Evolutionary conservation across 2,329 filamentous ascomycete species (phyloP).

Genomic region (Camillea tinctor): DNA sequence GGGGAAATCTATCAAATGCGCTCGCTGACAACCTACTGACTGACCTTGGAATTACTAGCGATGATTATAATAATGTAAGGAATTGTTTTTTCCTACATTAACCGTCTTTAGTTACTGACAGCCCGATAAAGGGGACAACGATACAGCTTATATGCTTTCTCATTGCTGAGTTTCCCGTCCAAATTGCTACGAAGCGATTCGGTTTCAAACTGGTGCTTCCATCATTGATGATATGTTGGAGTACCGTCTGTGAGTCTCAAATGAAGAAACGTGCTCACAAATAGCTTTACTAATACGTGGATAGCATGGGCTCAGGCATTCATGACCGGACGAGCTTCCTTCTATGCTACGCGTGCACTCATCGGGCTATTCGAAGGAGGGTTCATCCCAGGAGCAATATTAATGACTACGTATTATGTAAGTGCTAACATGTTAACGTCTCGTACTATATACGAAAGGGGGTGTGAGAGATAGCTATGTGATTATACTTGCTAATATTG

Average conservation of each 20-base stretch:
- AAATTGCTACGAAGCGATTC: conserved; percentile 4
- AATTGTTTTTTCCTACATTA: not conserved
- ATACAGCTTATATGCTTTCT: conserved; percentile 50
- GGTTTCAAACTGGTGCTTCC: conserved; percentile 7
- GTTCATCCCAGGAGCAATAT: conserved; percentile 63
- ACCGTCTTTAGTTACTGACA: not conserved
- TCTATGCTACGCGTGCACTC: conserved; percentile 33
- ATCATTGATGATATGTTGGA: conserved; percentile 3
- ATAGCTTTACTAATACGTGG: conserved; percentile 34
- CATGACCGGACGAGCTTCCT: conserved; percentile 28
- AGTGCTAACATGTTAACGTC: not conserved
- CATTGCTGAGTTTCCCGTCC: conserved; percentile 48
- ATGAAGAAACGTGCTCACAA: conserved; percentile 23
- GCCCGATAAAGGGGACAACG: conserved; percentile 39
- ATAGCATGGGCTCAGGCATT: conserved; percentile 35
- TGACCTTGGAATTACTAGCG: conserved; percentile 36
- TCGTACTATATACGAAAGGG: not conserved
- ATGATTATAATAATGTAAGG: conserved; percentile 39
- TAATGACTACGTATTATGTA: conserved; percentile 68
- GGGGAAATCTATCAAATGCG: conserved; percentile 31
- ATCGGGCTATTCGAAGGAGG: conserved; percentile 55
- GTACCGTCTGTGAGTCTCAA: conserved; percentile 1
- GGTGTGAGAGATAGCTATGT: not conserved
- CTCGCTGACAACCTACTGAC: conserved; percentile 38
- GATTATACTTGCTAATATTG: not conserved